phyloP scores from a whole-genome alignment of 2,329 filamentous ascomycete species.

The Anisogramma anomala region DNA sequence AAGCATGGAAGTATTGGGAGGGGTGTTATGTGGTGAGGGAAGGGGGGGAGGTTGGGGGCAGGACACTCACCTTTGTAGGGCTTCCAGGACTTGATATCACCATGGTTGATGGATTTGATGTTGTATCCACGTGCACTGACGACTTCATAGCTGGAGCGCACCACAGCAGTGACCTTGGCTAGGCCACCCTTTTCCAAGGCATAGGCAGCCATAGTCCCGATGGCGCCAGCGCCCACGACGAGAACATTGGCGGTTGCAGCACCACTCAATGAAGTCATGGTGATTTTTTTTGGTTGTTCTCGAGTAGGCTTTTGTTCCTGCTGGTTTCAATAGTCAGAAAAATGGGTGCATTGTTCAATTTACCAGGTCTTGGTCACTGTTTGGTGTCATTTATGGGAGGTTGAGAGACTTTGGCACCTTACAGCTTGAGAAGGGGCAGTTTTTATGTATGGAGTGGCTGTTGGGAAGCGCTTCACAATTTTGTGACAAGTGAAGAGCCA shows the following conservation, averaged over 20 bases:
- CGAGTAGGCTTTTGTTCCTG: no score
- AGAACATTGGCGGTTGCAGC: constrained; percentile 37
- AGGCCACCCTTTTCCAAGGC: constrained; percentile 38
- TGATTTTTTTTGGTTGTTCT: no score
- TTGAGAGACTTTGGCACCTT: no score
- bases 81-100: constrained; percentile 35
- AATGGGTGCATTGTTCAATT: no score
- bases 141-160: constrained; percentile 43
- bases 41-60: background rate
- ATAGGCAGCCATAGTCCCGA: constrained; percentile 45
- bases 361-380: no score
- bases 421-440: no score
- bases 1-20: background rate
- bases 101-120: constrained; percentile 46
- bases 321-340: no score
- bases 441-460: no score
- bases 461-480: no score
- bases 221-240: constrained; percentile 42
- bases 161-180: constrained; percentile 41
- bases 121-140: constrained; percentile 37
- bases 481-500: no score
- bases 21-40: background rate
- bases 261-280: no score
- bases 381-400: no score
- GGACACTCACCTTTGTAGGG: constrained; percentile 32